phyloP scores from a whole-genome alignment of 1,284 basidiomycete species.

The Trichosporon ovoides region DNA sequence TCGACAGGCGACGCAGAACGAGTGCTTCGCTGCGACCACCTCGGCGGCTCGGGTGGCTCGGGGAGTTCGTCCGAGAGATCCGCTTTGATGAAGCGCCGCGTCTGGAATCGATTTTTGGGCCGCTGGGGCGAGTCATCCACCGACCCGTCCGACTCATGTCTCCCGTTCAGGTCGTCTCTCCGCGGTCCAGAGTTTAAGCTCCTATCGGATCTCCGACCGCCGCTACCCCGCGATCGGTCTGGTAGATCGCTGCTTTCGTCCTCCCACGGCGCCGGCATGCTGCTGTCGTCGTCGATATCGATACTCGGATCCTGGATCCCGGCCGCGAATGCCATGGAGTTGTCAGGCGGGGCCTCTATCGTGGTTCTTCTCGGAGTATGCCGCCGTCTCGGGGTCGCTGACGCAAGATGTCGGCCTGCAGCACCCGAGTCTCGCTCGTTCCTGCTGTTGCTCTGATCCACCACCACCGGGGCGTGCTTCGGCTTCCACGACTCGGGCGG shows the following conservation, averaged over 20 bases:
- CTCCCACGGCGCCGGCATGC: slow-evolving; percentile 17
- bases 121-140: neutral
- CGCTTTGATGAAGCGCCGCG: slow-evolving; percentile 6
- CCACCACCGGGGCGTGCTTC: neutral
- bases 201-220: slow-evolving; percentile 13
- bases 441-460: neutral
- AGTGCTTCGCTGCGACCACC: neutral
- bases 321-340: slow-evolving; percentile 29
- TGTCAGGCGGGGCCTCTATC: slow-evolving; percentile 20
- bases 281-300: slow-evolving; percentile 37
- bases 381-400: neutral
- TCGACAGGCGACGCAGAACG: neutral
- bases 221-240: neutral
- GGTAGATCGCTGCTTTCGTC: slow-evolving; percentile 10
- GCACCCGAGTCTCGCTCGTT: neutral
- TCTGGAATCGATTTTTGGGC: slow-evolving; percentile 5
- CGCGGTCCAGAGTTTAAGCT: neutral
- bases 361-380: slow-evolving; percentile 7
- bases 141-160: neutral
- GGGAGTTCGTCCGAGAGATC: slow-evolving; percentile 4
- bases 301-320: slow-evolving; percentile 25
- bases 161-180: neutral
- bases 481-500: neutral
- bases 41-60: neutral
- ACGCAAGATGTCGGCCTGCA: neutral